These are phyloP conservation scores for Waitea zeae DNA, from an alignment of 1,284 basidiomycete genomes.

Conservation along the genomic window DNA sequence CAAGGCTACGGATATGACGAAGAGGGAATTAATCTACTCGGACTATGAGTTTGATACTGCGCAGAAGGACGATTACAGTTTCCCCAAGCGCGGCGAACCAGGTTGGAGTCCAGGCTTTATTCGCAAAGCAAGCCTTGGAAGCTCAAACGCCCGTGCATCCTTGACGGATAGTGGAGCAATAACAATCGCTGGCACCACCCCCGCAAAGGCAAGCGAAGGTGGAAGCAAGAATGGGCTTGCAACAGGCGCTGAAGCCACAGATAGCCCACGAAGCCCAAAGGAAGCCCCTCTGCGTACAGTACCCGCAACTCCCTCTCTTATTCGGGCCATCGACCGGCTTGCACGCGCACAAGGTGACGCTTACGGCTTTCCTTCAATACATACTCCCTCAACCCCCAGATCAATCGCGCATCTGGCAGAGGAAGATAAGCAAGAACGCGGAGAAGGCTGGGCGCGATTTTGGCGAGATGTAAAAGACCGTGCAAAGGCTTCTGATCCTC, in stretches of 20 bases:
- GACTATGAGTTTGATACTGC: not conserved
- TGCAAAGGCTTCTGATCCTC: no score
- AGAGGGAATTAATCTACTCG: not conserved
- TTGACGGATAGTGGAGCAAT: not conserved
- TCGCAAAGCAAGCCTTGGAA: not conserved
- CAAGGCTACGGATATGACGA: not conserved
- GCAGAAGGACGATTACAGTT: no score
- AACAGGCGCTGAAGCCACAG: not conserved
- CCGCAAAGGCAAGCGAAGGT: not conserved
- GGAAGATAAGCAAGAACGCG: no score
- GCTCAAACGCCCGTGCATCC: not conserved
- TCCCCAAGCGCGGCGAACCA: not conserved
- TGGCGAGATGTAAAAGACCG: slow-evolving; percentile 1
- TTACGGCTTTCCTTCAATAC: slow-evolving; percentile 13
- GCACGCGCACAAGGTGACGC: slow-evolving; percentile 33
- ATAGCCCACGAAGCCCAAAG: not conserved
- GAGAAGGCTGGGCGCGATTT: not conserved
- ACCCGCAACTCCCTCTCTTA: slow-evolving; percentile 42
- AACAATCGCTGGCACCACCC: not conserved
- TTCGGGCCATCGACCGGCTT: slow-evolving; percentile 38
- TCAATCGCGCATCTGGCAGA: not conserved
- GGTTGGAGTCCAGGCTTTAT: not conserved
- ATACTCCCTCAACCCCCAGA: not conserved
- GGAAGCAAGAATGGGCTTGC: not conserved
- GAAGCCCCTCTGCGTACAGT: slow-evolving; percentile 19